phyloP scores from a whole-genome alignment of 768 basidiomycete species.

The Leccinum subgranulosum region DNA sequence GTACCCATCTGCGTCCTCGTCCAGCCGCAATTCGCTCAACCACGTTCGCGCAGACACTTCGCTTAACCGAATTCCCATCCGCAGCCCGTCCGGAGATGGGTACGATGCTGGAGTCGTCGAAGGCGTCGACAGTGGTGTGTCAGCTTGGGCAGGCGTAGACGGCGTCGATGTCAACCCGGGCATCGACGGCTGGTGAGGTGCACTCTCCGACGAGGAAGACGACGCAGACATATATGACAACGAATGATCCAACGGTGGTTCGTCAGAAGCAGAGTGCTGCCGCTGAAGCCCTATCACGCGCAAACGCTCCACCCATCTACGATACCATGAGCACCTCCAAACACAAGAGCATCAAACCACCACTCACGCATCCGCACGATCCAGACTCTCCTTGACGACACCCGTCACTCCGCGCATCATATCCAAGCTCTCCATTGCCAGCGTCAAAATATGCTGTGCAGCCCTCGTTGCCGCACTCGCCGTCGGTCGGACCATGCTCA shows the following conservation, averaged over 20 bases:
- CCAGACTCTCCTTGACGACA: slow-evolving; percentile 84
- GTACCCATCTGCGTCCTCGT: slow-evolving; percentile 18
- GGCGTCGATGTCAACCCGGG: slow-evolving; percentile 31
- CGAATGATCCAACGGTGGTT: slow-evolving; percentile 7
- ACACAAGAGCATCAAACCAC: not conserved
- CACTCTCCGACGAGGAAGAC: not conserved
- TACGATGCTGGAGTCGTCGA: slow-evolving; percentile 25
- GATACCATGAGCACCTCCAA: slow-evolving; percentile 2
- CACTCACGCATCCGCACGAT: slow-evolving; percentile 79
- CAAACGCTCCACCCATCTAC: slow-evolving; percentile 81
- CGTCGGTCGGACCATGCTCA: slow-evolving; percentile 28
- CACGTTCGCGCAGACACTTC: slow-evolving; percentile 29
- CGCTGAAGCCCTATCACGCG: slow-evolving; percentile 76
- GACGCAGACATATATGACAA: not conserved
- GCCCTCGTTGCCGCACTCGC: slow-evolving; percentile 64
- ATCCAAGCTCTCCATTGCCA: slow-evolving; percentile 89
- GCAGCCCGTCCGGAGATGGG: slow-evolving; percentile 26
- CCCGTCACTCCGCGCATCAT: slow-evolving; percentile 89
- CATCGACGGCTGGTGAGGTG: slow-evolving; percentile 16
- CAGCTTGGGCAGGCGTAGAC: slow-evolving; percentile 28
- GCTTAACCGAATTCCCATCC: slow-evolving; percentile 22
- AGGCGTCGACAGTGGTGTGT: slow-evolving; percentile 28
- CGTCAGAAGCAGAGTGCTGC: slow-evolving; percentile 29
- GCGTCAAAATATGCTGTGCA: slow-evolving; percentile 75
- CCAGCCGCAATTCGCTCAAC: slow-evolving; percentile 30